Evolutionary conservation across 2,329 filamentous ascomycete species (phyloP).

Genomic region (Penicillium sclerotigenum): DNA sequence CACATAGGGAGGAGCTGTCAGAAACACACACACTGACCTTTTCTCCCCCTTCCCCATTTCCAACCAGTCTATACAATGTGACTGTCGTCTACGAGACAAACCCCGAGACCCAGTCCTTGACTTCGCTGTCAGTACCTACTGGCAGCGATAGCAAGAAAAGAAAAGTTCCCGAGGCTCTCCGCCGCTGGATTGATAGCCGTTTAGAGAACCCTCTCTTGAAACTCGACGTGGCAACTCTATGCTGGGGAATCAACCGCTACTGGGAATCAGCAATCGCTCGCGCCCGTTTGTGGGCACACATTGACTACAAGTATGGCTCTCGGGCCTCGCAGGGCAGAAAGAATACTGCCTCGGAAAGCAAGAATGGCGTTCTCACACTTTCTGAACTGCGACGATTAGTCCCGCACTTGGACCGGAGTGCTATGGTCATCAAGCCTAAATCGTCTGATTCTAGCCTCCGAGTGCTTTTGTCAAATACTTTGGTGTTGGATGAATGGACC

Average conservation of each 20-base stretch:
- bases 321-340: constrained; percentile 13
- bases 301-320: constrained; percentile 27
- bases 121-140: constrained; percentile 31
- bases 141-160: constrained; percentile 14
- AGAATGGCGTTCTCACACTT: constrained; percentile 16
- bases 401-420: constrained; percentile 38
- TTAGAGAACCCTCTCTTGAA: constrained; percentile 35
- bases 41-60: constrained; percentile 37
- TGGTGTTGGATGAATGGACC: constrained; percentile 41
- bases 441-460: constrained; percentile 8
- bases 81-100: constrained; percentile 37
- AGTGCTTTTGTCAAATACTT: constrained; percentile 35
- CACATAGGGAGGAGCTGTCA: constrained; percentile 19
- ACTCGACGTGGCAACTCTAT: constrained; percentile 41
- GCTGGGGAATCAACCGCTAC: constrained; percentile 43
- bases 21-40: constrained; percentile 39
- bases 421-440: constrained; percentile 31
- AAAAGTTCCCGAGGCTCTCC: constrained; percentile 30
- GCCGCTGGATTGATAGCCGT: constrained; percentile 36
- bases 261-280: constrained; percentile 42
- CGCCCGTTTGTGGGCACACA: constrained; percentile 37
- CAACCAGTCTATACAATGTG: constrained; percentile 32
- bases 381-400: constrained; percentile 30
- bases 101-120: constrained; percentile 34
- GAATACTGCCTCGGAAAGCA: background rate